Evolutionary conservation across 75 land plant species (phyloP).

Genomic region (Cunninghamia lanceolata): DNA sequence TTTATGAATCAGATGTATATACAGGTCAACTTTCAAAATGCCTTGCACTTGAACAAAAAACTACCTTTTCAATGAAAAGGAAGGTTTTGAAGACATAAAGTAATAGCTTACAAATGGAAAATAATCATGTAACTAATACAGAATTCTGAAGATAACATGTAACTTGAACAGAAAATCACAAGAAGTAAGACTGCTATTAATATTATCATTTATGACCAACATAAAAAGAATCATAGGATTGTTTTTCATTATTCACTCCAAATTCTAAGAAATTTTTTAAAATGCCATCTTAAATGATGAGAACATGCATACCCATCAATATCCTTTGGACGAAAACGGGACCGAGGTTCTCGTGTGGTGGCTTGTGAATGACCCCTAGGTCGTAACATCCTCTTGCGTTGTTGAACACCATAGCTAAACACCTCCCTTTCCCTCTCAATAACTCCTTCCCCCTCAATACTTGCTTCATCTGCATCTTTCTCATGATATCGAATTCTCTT

Average conservation of each 20-base stretch:
- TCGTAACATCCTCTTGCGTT: constrained; percentile 81
- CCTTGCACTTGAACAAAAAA: not conserved
- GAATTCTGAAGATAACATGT: not conserved
- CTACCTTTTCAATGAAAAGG: not conserved
- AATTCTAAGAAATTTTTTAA: not conserved
- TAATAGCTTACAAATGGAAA: not conserved
- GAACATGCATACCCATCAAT: constrained; percentile 57
- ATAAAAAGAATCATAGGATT: not conserved
- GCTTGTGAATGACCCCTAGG: constrained; percentile 61
- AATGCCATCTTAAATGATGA: not conserved
- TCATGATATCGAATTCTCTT: constrained; percentile 45
- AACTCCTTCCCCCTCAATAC: constrained; percentile 47
- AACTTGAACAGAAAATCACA: not conserved
- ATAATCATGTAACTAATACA: not conserved
- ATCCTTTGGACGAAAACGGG: constrained; percentile 50
- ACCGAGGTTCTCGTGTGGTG: constrained; percentile 58
- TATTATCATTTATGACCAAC: not conserved
- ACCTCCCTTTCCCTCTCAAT: constrained; percentile 59
- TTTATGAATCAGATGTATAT: not conserved
- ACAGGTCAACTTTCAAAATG: not conserved
- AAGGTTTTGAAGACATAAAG: not conserved
- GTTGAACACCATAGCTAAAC: constrained; percentile 60
- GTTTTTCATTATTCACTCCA: not conserved
- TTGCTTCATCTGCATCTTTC: constrained; percentile 53
- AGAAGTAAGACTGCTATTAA: not conserved